Percentiles rank a stretch among this genome's conserved stretches.
phyloP scores from a whole-genome alignment of 805 yeast species.

The Candida hungchunana region DNA sequence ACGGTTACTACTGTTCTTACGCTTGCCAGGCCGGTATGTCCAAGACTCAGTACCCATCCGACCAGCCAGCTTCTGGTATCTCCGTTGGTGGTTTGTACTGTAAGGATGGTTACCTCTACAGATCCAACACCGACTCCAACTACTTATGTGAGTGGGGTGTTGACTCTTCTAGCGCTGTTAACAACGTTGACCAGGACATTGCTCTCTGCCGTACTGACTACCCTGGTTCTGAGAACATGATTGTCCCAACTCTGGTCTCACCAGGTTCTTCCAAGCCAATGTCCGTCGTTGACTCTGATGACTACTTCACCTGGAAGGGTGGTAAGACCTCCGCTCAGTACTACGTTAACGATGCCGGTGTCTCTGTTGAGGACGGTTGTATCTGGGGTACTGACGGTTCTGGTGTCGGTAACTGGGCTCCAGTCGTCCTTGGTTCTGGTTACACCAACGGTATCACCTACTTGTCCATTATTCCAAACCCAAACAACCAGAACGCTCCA shows the following conservation, averaged over 20 bases:
- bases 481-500: conserved; percentile 69
- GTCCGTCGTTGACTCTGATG: conserved; percentile 73
- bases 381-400: conserved; percentile 83
- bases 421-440: conserved; percentile 93
- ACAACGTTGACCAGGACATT: conserved; percentile 59
- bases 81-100: conserved; percentile 93
- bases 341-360: conserved; percentile 97
- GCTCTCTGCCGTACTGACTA: conserved; percentile 97
- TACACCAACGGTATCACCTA: conserved; percentile 61
- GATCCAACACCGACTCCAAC: conserved; percentile 61
- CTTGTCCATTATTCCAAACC: conserved; percentile 91
- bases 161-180: conserved; percentile 63
- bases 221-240: conserved; percentile 99
- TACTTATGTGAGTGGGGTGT: conserved; percentile 87
- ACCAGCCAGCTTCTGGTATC: conserved; percentile 84
- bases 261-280: conserved; percentile 65
- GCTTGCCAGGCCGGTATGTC: conserved; percentile 99
- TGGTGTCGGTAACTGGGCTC: conserved; percentile 97
- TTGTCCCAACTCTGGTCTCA: conserved; percentile 77
- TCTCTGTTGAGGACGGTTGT: conserved; percentile 84
- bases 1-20: conserved; percentile 93
- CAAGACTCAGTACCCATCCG: conserved; percentile 94
- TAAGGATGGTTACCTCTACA: conserved; percentile 79
- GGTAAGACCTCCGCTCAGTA: conserved; percentile 88
- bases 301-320: conserved; percentile 82